Evolutionary conservation across 2,329 filamentous ascomycete genomes (phyloP).

Genomic region (Trichoderma atrobrunneum): DNA sequence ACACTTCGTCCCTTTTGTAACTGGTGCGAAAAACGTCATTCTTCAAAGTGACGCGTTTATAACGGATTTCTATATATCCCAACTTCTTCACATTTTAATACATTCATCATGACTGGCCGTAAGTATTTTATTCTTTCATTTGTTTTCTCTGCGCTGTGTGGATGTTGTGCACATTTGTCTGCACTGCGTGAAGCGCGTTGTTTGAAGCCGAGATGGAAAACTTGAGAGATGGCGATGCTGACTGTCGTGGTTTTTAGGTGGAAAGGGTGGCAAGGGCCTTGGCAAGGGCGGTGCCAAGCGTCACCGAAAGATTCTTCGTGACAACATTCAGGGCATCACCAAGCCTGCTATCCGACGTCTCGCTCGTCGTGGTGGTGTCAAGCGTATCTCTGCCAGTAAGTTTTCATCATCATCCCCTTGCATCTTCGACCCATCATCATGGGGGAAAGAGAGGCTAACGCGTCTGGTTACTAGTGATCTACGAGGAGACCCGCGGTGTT

Average conservation of each 20-base stretch:
- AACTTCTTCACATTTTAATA: constrained; percentile 19
- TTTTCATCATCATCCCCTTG: constrained; percentile 56
- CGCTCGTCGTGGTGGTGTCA: constrained; percentile 98
- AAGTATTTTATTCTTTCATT: constrained; percentile 43
- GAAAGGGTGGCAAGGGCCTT: constrained; percentile 96
- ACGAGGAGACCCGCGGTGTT: constrained; percentile 74
- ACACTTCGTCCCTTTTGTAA: constrained; percentile 17
- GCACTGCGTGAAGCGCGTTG: background rate
- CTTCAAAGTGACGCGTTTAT: constrained; percentile 1
- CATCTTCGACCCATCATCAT: constrained; percentile 63
- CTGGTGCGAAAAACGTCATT: background rate
- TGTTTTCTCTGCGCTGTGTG: background rate
- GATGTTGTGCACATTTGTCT: background rate
- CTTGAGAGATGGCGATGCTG: constrained; percentile 36
- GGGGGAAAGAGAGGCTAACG: constrained; percentile 32
- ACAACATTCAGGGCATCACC: constrained; percentile 99
- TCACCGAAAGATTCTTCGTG: constrained; percentile 97
- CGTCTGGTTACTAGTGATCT: constrained; percentile 55
- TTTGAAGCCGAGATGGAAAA: background rate
- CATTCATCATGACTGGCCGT: constrained; percentile 67
- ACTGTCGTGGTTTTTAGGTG: constrained; percentile 57
- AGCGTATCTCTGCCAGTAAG: constrained; percentile 97
- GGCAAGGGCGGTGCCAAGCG: constrained; percentile 98
- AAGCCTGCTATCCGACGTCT: constrained; percentile 99
- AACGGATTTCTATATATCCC: constrained; percentile 13